Percentiles rank a stretch among this genome's conserved stretches.
Evolutionary conservation across 2,329 filamentous ascomycete species (phyloP).

Genomic region (Penicillium sp.): DNA sequence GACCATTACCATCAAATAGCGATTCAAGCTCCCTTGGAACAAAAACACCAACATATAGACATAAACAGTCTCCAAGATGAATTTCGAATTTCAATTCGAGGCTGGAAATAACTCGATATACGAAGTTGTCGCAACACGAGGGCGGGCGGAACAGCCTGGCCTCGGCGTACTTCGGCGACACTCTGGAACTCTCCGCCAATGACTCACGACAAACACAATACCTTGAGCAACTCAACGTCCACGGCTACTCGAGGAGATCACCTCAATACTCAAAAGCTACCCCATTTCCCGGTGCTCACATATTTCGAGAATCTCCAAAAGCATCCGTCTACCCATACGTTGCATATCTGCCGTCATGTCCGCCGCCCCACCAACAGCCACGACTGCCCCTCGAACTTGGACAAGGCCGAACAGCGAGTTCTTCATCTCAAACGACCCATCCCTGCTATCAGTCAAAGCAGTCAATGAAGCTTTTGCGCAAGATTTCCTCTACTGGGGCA

Average conservation of each 20-base stretch:
- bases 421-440: conserved; percentile 24
- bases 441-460: conserved; percentile 20
- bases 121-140: background rate
- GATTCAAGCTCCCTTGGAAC: background rate
- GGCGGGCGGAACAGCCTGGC: background rate
- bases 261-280: background rate
- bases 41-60: background rate
- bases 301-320: background rate
- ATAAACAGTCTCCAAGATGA: background rate
- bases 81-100: no score
- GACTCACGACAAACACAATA: background rate
- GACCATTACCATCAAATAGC: background rate
- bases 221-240: background rate
- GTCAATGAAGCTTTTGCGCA: conserved; percentile 22
- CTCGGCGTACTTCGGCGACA: background rate
- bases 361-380: conserved; percentile 14
- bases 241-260: background rate
- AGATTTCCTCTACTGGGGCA: conserved; percentile 24
- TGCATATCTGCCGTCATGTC: conserved; percentile 13
- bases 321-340: background rate
- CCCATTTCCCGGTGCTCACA: background rate
- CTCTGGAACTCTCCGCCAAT: background rate
- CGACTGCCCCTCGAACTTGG: conserved; percentile 20
- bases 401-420: conserved; percentile 16
- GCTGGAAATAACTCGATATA: background rate